phyloP scores from a whole-genome alignment of 331 rosid genomes.

The Phaseolus coccineus region DNA sequence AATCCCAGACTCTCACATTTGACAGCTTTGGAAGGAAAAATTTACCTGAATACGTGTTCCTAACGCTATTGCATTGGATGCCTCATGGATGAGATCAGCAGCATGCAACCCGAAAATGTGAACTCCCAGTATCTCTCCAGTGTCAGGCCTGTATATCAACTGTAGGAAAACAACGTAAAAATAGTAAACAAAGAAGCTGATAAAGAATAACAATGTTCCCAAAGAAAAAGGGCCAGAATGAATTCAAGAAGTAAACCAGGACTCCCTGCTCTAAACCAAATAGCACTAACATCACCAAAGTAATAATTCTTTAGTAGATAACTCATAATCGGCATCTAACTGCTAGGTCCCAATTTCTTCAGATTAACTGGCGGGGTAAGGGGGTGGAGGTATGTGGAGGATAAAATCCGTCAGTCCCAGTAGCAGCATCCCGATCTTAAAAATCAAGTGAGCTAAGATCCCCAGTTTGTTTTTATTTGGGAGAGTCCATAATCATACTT shows the following conservation, averaged over 20 bases:
- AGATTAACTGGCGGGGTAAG: not conserved
- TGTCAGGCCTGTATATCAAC: slow-evolving; percentile 98
- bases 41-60: slow-evolving; percentile 90
- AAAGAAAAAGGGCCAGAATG: not conserved
- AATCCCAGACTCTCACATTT: not conserved
- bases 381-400: not conserved
- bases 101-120: slow-evolving; percentile 99
- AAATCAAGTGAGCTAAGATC: not conserved
- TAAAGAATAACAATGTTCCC: not conserved
- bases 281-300: not conserved
- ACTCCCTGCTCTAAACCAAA: not conserved
- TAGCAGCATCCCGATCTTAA: not conserved
- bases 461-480: not conserved
- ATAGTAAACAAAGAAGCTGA: slow-evolving; percentile 28
- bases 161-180: slow-evolving; percentile 51
- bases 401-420: not conserved
- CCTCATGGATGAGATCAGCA: slow-evolving; percentile 99
- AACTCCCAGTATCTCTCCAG: slow-evolving; percentile 95
- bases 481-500: slow-evolving; percentile 12
- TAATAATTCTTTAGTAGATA: not conserved
- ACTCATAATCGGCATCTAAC: slow-evolving; percentile 14
- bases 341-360: not conserved
- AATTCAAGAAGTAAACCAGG: slow-evolving; percentile 6
- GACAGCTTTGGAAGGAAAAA: slow-evolving; percentile 26
- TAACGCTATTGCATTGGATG: slow-evolving; percentile 93